These are phyloP conservation scores for Clarireedia sp. DNA, from an alignment of 2,329 filamentous ascomycete species.

Conservation along the genomic window DNA sequence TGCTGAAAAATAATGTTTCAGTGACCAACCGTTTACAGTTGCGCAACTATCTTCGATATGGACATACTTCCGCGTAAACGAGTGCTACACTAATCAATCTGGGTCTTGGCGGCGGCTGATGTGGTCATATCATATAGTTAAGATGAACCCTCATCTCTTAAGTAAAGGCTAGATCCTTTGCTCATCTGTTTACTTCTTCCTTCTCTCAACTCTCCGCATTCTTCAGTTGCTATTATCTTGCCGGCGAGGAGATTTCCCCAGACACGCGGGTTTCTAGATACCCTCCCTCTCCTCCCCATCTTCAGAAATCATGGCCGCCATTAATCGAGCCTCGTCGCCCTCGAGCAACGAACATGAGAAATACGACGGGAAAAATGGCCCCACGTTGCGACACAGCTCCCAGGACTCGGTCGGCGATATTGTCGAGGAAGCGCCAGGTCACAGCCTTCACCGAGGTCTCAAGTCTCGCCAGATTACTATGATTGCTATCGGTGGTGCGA, in stretches of 20 bases:
- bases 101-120: neutral
- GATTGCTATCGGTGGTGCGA: constrained; percentile 65
- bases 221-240: no score
- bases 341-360: constrained; percentile 2
- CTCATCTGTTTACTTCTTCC: no score
- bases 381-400: neutral
- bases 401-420: neutral
- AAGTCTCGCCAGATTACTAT: constrained; percentile 49
- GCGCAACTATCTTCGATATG: neutral
- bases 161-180: neutral
- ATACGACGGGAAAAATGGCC: neutral
- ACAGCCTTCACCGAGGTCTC: constrained; percentile 41
- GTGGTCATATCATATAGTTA: neutral
- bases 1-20: no score
- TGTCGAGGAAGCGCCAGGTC: constrained; percentile 19
- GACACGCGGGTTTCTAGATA: no score
- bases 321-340: neutral
- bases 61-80: neutral
- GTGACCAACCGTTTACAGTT: no score
- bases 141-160: neutral
- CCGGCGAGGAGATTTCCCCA: no score
- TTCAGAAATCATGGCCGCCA: no score
- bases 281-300: neutral
- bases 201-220: no score
- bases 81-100: neutral